phyloP scores from a whole-genome alignment of 164 flowering plant genomes.

The Platanus orientalis region DNA sequence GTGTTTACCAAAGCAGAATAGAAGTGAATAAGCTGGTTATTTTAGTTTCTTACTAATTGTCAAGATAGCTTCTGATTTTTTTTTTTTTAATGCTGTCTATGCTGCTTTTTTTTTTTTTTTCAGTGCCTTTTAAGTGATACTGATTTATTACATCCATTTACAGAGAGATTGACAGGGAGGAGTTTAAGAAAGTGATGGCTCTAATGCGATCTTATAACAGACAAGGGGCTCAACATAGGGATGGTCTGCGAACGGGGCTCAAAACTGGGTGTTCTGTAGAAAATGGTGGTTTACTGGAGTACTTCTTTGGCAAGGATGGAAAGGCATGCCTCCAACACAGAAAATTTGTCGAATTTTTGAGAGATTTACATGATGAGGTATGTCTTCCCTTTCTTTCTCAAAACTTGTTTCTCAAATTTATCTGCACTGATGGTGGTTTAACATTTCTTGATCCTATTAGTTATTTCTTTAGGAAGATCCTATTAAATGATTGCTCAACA shows the following conservation, averaged over 20 bases:
- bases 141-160: constrained; percentile 3
- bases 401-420: background rate
- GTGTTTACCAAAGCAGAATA: no score
- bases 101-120: background rate
- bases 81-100: background rate
- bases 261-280: constrained; percentile 63
- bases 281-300: constrained; percentile 80
- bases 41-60: no score
- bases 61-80: no score
- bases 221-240: constrained; percentile 76
- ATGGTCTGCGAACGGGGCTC: constrained; percentile 63
- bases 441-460: no score
- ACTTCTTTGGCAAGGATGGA: constrained; percentile 92
- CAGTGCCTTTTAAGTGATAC: background rate
- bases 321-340: constrained; percentile 48
- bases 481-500: background rate
- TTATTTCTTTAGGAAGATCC: no score
- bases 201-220: constrained; percentile 77
- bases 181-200: constrained; percentile 90
- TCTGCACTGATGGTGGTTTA: background rate
- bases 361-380: constrained; percentile 78
- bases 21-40: no score
- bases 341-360: constrained; percentile 66
- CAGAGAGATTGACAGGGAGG: constrained; percentile 78
- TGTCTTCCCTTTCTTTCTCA: constrained; percentile 7